Evolutionary conservation across 164 flowering plant genomes (phyloP).

Genomic region (Buxus sempervirens): DNA sequence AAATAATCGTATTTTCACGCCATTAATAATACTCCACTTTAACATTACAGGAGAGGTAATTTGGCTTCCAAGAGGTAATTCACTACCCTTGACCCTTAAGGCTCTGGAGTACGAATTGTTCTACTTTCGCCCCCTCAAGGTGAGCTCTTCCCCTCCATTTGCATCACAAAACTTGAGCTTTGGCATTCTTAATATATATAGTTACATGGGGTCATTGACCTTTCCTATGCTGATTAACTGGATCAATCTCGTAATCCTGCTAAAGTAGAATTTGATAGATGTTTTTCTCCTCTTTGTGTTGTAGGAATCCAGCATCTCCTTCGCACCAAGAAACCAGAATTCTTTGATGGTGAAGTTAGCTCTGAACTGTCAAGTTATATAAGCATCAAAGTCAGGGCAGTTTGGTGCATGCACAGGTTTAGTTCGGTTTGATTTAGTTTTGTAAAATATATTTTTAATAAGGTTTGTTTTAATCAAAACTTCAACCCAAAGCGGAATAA

Average conservation of each 20-base stretch:
- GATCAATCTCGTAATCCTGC: too few relatives aligned
- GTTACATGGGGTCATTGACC: too few relatives aligned
- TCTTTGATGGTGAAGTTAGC: constrained; percentile 32
- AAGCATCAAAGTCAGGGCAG: constrained; percentile 48
- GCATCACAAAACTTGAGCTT: background rate
- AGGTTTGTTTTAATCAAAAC: too few relatives aligned
- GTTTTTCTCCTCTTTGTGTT: background rate
- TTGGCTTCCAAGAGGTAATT: constrained; percentile 66
- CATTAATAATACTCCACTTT: background rate
- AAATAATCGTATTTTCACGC: too few relatives aligned
- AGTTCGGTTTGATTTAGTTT: too few relatives aligned
- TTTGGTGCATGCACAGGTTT: constrained; percentile 84
- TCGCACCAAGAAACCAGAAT: constrained; percentile 44
- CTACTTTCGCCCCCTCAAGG: constrained; percentile 85
- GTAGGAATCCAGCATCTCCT: constrained; percentile 52
- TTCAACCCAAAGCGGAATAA: too few relatives aligned
- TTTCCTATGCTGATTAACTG: too few relatives aligned
- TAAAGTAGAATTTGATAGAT: too few relatives aligned
- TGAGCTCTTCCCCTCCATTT: constrained; percentile 16
- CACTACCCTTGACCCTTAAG: constrained; percentile 77
- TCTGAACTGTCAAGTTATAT: constrained; percentile 25
- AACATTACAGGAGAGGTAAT: constrained; percentile 56
- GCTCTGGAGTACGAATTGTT: constrained; percentile 79
- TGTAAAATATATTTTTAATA: too few relatives aligned
- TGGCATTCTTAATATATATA: too few relatives aligned